Evolutionary conservation across 2,329 filamentous ascomycete species (phyloP).

Genomic region (Dactylonectria estremocensis): DNA sequence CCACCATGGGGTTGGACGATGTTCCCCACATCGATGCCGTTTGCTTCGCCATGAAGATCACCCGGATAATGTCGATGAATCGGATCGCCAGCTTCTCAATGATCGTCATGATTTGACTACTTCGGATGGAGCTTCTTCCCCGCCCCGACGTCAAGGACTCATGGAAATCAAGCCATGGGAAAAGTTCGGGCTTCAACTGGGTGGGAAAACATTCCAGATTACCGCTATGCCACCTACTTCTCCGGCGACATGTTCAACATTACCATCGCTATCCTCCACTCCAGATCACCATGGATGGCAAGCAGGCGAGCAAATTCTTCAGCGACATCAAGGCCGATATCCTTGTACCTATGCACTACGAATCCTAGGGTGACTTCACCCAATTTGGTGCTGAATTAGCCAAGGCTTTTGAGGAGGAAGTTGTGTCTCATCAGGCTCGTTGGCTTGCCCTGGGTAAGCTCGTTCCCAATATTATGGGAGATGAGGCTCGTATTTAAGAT

Average conservation of each 20-base stretch:
- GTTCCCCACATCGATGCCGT: slow-evolving; percentile 14
- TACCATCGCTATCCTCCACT: slow-evolving; percentile 1
- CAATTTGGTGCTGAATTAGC: slow-evolving; percentile 4
- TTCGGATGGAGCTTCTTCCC: neutral
- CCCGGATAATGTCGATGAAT: slow-evolving; percentile 13
- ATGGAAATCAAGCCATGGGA: slow-evolving; percentile 7
- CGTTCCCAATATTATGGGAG: too few relatives aligned
- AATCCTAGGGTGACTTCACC: slow-evolving; percentile 24
- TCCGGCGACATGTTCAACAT: slow-evolving; percentile 16
- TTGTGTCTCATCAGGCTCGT: too few relatives aligned
- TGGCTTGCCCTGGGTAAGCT: too few relatives aligned
- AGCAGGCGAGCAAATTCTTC: slow-evolving; percentile 18
- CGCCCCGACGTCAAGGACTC: neutral
- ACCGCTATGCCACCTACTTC: slow-evolving; percentile 23
- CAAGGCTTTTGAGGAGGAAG: too few relatives aligned
- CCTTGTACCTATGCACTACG: slow-evolving; percentile 29
- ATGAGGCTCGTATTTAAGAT: too few relatives aligned
- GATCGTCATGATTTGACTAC: slow-evolving; percentile 1
- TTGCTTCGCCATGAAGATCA: slow-evolving; percentile 25
- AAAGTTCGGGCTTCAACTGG: neutral
- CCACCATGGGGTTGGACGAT: neutral
- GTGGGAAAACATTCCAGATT: slow-evolving; percentile 1
- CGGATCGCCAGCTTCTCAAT: slow-evolving; percentile 10
- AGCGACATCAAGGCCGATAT: slow-evolving; percentile 13
- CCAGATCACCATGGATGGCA: slow-evolving; percentile 28